Evolutionary conservation across 257 asterid genomes (phyloP), one percentile per base, ranked within the genome.

Genomic region (Forsythia suspensa): DNA sequence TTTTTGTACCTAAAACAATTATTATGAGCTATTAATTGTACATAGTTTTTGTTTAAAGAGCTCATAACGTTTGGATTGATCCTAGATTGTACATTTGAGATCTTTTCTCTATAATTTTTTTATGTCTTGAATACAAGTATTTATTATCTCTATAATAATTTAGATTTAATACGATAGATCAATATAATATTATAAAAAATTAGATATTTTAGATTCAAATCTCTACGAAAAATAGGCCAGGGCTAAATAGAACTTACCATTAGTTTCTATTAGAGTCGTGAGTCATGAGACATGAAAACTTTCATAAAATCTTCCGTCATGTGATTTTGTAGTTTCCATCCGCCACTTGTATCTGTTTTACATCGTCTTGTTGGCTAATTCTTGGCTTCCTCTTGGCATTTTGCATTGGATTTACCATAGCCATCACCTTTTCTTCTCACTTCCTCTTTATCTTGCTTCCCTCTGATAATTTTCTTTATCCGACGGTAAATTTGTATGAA

Each of bases 311-410:
- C 34, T 29, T 29, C 1, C 34, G 2, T 29, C 2, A 29, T 1
- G 34, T 29, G 34, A 29, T 29, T 1, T 29, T 29, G 34, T 29
- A 29, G 1, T 29, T 29, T 29, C 34, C 34, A 29, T 29, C 34
- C 34, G 2, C 34, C 34, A 29, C 34, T 29, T 29, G 34, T 29
- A 29, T 29, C 34, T 29, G 34, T 29, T 29, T 29, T 29, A 29
- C 34, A 29, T 29, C 34, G 34, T 29, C 34, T 29, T 29, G 34
- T 29, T 29, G 34, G 34, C 2, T 29, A 10, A 83, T 76, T 80
- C 91, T 89, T 52, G 89, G 86, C 82, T 95, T 95, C 82, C 98
- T 91, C 93, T 95, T 93, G 70, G 99, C 99, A 21, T 92, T 93
- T 74, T 97, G 85, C 71, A 52, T 52, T 5, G 98, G 99, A 84